Evolutionary conservation across 1,284 basidiomycete genomes (phyloP).

Genomic region (Schizophyllum commune): DNA sequence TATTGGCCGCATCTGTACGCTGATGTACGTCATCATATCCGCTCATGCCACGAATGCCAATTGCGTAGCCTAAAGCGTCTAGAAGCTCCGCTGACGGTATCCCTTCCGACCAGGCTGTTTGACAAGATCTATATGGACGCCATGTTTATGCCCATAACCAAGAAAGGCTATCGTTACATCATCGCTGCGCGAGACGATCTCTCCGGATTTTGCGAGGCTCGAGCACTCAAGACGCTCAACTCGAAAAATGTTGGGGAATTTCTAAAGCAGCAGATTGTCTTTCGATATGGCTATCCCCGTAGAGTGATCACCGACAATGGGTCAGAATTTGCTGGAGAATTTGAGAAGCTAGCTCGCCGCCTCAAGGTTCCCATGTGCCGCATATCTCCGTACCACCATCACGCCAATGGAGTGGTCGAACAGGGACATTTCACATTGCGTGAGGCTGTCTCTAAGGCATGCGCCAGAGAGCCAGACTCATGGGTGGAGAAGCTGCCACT

Average conservation of each 20-base stretch:
- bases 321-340: constrained; percentile 14
- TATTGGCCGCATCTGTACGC: constrained; percentile 18
- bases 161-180: not conserved
- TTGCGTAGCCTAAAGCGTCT: not conserved
- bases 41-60: constrained; percentile 23
- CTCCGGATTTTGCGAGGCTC: constrained; percentile 19
- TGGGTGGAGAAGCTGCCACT: constrained; percentile 11
- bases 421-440: constrained; percentile 16
- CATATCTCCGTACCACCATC: constrained; percentile 19
- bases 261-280: constrained; percentile 25
- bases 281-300: constrained; percentile 22
- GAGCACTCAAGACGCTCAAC: constrained; percentile 18
- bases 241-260: constrained; percentile 9
- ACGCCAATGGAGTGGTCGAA: constrained; percentile 21
- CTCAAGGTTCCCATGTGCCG: not conserved
- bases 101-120: not conserved
- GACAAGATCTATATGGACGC: constrained; percentile 4
- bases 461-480: not conserved
- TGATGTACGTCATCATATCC: constrained; percentile 25
- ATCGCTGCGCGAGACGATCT: constrained; percentile 18
- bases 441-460: constrained; percentile 18
- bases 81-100: not conserved
- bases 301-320: constrained; percentile 27
- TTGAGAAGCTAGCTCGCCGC: constrained; percentile 1
- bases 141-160: constrained; percentile 2